Evolutionary conservation across 495 filamentous ascomycete species (phyloP).

Genomic region (Hypoxylon trugodes): DNA sequence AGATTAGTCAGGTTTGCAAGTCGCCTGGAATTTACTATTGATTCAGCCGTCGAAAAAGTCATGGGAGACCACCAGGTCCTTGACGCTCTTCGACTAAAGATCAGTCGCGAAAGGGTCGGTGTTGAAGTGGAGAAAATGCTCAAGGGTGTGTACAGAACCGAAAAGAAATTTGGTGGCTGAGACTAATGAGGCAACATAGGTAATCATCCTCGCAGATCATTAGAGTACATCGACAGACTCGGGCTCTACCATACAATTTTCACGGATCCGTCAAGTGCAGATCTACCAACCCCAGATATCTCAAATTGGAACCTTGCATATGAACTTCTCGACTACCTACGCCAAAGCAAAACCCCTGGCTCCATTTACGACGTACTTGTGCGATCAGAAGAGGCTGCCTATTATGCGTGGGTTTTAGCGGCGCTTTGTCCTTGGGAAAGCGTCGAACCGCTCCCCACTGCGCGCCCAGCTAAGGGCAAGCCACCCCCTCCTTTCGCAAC

Average conservation of each 20-base stretch:
- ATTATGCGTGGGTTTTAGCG: conserved; percentile 78
- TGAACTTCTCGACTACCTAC: conserved; percentile 55
- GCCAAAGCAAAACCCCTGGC: conserved; percentile 55
- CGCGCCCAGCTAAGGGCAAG: conserved; percentile 59
- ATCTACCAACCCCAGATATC: conserved; percentile 49
- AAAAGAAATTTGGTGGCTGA: neutral
- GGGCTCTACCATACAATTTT: conserved; percentile 84
- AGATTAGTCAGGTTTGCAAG: conserved; percentile 90
- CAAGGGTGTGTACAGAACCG: conserved; percentile 62
- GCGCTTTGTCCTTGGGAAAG: conserved; percentile 79
- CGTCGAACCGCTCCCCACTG: conserved; percentile 54
- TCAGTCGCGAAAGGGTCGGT: conserved; percentile 87
- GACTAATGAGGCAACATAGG: conserved; percentile 53
- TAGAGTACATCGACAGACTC: conserved; percentile 77
- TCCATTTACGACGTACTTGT: conserved; percentile 65
- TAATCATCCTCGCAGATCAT: conserved; percentile 70
- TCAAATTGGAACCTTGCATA: conserved; percentile 60
- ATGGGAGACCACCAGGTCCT: conserved; percentile 82
- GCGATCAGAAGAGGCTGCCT: conserved; percentile 65
- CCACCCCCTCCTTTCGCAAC: conserved; percentile 54
- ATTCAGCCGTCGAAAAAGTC: conserved; percentile 67
- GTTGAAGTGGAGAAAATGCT: conserved; percentile 92
- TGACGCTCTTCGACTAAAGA: conserved; percentile 82
- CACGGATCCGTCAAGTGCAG: conserved; percentile 63
- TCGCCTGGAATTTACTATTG: conserved; percentile 80